These are phyloP conservation scores for Leptographium lundbergii DNA, from an alignment of 2,329 filamentous ascomycete species.

Conservation along the genomic window DNA sequence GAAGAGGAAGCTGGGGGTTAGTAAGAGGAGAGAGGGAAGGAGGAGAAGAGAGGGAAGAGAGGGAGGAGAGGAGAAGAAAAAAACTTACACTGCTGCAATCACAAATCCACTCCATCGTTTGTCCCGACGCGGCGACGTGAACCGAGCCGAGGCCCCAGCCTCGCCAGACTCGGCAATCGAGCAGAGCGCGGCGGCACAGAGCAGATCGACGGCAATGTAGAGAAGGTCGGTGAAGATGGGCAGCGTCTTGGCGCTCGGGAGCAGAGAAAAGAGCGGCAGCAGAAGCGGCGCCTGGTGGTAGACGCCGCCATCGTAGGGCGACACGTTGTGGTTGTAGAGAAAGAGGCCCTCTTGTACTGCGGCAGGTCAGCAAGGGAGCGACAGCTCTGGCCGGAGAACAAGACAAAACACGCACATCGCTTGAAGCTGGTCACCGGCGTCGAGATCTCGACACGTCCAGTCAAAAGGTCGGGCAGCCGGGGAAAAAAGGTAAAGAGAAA, in stretches of 20 bases:
- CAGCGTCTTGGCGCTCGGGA: slow-evolving; percentile 55
- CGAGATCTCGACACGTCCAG: slow-evolving; percentile 87
- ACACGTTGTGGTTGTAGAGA: slow-evolving; percentile 90
- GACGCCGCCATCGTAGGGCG: slow-evolving; percentile 89
- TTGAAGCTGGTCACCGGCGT: slow-evolving; percentile 98
- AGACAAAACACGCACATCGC: slow-evolving; percentile 49
- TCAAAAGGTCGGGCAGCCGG: slow-evolving; percentile 69
- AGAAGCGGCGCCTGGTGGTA: slow-evolving; percentile 75
- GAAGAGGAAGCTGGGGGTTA: slow-evolving; percentile 60
- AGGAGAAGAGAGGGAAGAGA: background rate
- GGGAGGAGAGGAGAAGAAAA: background rate
- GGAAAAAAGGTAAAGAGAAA: slow-evolving; percentile 73
- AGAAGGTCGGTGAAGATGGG: slow-evolving; percentile 68
- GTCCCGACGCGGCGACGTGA: slow-evolving; percentile 64
- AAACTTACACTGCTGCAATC: slow-evolving; percentile 62
- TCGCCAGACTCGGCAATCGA: slow-evolving; percentile 73
- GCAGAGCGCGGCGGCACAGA: slow-evolving; percentile 68
- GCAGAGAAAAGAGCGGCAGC: slow-evolving; percentile 78
- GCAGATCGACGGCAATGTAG: slow-evolving; percentile 68
- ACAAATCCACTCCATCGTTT: slow-evolving; percentile 63
- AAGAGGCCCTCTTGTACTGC: slow-evolving; percentile 92
- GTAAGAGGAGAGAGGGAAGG: slow-evolving; percentile 34
- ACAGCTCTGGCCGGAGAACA: background rate
- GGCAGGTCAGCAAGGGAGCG: background rate
- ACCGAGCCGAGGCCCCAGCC: slow-evolving; percentile 59